Evolutionary conservation across 2,329 filamentous ascomycete genomes (phyloP).

Genomic region (Colletotrichum chlorophyti): DNA sequence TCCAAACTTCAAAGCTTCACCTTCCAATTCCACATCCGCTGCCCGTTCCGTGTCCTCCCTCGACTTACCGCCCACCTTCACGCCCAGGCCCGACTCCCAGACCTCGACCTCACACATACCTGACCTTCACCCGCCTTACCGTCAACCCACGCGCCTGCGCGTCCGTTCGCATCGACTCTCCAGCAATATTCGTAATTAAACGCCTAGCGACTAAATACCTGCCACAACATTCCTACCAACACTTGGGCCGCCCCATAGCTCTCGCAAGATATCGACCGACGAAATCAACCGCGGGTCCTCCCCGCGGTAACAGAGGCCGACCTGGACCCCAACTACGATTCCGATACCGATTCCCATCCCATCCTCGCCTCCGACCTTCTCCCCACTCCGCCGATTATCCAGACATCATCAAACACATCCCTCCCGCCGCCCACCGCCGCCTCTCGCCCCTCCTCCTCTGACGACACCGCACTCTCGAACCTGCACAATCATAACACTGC

Average conservation of each 20-base stretch:
- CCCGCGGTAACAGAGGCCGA: conserved; percentile 47
- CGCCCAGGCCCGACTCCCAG: conserved; percentile 17
- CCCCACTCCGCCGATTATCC: conserved; percentile 61
- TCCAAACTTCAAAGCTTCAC: conserved; percentile 24
- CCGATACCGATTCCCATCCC: conserved; percentile 39
- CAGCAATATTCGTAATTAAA: conserved; percentile 23
- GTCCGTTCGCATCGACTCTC: conserved; percentile 10
- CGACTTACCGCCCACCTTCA: neutral
- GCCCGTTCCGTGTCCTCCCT: neutral
- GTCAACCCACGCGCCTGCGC: neutral
- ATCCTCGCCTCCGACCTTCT: conserved; percentile 66
- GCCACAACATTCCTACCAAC: conserved; percentile 24
- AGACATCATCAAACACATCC: conserved; percentile 54
- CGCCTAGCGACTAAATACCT: conserved; percentile 19
- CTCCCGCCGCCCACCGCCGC: conserved; percentile 46
- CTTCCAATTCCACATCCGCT: conserved; percentile 8
- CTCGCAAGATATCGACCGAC: conserved; percentile 19
- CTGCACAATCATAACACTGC: conserved; percentile 28
- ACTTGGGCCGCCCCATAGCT: conserved; percentile 2
- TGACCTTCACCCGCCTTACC: conserved; percentile 2
- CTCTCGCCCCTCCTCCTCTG: conserved; percentile 32
- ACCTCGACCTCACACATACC: conserved; percentile 13
- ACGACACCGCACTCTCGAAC: conserved; percentile 28
- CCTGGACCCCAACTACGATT: conserved; percentile 45
- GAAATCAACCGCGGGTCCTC: conserved; percentile 41